Evolutionary conservation across 345 rosid genomes (phyloP).

Genomic region (Ceriops tagal): DNA sequence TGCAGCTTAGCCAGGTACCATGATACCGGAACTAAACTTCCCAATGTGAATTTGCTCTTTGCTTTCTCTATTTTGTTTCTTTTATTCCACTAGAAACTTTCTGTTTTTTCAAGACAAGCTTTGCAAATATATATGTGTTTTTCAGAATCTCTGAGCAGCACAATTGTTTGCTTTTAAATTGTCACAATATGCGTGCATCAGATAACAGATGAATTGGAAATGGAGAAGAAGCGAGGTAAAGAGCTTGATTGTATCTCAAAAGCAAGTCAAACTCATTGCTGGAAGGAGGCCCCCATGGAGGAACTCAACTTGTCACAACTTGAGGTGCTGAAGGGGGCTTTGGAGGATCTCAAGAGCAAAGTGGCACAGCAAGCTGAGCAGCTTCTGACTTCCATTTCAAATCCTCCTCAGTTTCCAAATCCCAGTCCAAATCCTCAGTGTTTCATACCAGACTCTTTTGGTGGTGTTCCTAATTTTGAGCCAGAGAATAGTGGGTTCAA

Average conservation of each 20-base stretch:
- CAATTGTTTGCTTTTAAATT: neutral
- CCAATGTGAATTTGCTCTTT: neutral
- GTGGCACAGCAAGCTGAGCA: conserved; percentile 30
- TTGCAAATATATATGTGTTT: no score
- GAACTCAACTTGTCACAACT: conserved; percentile 31
- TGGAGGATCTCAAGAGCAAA: conserved; percentile 38
- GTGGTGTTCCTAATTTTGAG: conserved; percentile 11
- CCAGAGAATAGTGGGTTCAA: neutral
- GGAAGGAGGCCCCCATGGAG: conserved; percentile 52
- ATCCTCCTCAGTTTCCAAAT: no score
- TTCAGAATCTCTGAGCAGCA: neutral
- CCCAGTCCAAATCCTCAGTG: neutral
- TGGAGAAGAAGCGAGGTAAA: conserved; percentile 38
- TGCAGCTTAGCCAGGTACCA: conserved; percentile 18
- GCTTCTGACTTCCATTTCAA: conserved; percentile 12
- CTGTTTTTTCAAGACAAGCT: no score
- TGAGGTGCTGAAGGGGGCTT: conserved; percentile 26
- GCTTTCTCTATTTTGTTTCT: neutral
- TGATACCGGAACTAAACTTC: neutral
- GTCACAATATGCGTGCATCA: neutral
- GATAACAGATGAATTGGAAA: conserved; percentile 35
- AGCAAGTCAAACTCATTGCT: conserved; percentile 19
- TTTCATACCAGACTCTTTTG: neutral
- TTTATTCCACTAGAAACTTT: neutral
- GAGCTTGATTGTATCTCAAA: conserved; percentile 33